Conservation (phyloP, 495 filamentous ascomycete species). For the Pyrenula massariospora region DNA sequence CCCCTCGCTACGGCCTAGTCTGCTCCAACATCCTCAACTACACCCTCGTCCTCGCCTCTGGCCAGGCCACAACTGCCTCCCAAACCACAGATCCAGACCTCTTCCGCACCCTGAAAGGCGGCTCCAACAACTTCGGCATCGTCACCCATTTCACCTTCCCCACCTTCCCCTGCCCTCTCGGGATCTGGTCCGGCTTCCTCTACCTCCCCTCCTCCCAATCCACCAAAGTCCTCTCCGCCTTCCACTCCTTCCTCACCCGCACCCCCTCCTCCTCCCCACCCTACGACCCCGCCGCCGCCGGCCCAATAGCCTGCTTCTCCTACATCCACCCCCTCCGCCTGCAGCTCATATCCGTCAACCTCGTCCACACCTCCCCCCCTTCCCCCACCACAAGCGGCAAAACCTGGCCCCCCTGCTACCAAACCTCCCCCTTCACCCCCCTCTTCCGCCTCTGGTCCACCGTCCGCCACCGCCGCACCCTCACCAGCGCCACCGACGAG, state of each 20-base stretch:
- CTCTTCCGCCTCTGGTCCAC: slow-evolving; percentile 20
- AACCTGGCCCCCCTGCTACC: slow-evolving; percentile 50
- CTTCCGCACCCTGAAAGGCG: slow-evolving; percentile 40
- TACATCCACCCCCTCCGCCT: slow-evolving; percentile 31
- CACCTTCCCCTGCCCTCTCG: slow-evolving; percentile 33
- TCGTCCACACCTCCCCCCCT: slow-evolving; percentile 52
- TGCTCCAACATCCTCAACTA: slow-evolving; percentile 20
- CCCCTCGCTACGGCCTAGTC: slow-evolving; percentile 18
- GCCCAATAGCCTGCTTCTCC: slow-evolving; percentile 21
- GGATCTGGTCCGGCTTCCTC: slow-evolving; percentile 33
- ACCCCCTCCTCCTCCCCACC: slow-evolving; percentile 1
- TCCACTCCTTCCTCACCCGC: slow-evolving; percentile 9
- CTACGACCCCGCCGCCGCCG: slow-evolving; percentile 17
- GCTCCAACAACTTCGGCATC: slow-evolving; percentile 41
- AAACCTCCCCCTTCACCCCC: slow-evolving; percentile 21
- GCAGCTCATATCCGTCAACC: slow-evolving; percentile 55
- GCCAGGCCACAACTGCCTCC: slow-evolving; percentile 9
- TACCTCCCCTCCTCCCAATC: slow-evolving; percentile 16
- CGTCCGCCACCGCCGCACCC: slow-evolving; percentile 15
- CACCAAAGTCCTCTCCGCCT: slow-evolving; percentile 14
- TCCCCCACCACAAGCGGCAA: slow-evolving; percentile 40
- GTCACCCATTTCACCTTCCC: slow-evolving; percentile 35
- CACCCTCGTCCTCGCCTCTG: slow-evolving; percentile 19
- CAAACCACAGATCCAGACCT: slow-evolving; percentile 24
- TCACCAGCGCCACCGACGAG: slow-evolving; percentile 18